phyloP scores from a whole-genome alignment of 345 rosid genomes.

The Eucalyptus grandis region DNA sequence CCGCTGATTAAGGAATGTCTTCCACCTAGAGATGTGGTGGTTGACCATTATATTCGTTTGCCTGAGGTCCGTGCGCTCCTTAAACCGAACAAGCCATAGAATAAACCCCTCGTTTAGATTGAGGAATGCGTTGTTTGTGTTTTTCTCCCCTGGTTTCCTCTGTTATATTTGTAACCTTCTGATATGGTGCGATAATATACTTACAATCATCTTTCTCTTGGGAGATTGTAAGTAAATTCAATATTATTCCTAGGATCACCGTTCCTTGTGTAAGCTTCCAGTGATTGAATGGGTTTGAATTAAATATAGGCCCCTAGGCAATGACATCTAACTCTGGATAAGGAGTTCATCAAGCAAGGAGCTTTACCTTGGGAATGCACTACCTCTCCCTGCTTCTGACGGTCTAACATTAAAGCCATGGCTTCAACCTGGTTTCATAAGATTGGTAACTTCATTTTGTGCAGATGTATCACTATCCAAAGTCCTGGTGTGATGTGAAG shows the following conservation, averaged over 20 bases:
- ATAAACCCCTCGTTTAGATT: background rate
- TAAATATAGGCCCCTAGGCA: background rate
- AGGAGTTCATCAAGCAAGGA: background rate
- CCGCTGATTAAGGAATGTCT: slow-evolving; percentile 9
- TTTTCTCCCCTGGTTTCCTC: background rate
- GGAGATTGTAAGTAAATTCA: background rate
- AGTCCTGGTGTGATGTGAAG: background rate
- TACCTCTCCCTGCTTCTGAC: background rate
- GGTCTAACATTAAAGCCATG: background rate
- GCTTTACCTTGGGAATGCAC: background rate
- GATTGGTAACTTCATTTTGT: background rate
- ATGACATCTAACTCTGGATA: background rate
- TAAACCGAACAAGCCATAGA: background rate
- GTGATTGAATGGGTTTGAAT: background rate
- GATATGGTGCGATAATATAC: background rate
- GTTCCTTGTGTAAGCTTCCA: background rate
- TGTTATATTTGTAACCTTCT: background rate
- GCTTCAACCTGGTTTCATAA: background rate
- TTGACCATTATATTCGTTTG: background rate
- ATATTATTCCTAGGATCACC: background rate
- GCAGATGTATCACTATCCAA: background rate
- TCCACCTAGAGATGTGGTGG: slow-evolving; percentile 9
- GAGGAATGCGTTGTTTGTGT: background rate
- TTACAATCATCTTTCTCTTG: background rate
- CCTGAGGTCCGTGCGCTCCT: slow-evolving; percentile 1